A percentile compares a stretch with the other conserved stretches of the same genome.
phyloP scores from a whole-genome alignment of 2,329 filamentous ascomycete genomes.

The Fusarium fracticaudum region DNA sequence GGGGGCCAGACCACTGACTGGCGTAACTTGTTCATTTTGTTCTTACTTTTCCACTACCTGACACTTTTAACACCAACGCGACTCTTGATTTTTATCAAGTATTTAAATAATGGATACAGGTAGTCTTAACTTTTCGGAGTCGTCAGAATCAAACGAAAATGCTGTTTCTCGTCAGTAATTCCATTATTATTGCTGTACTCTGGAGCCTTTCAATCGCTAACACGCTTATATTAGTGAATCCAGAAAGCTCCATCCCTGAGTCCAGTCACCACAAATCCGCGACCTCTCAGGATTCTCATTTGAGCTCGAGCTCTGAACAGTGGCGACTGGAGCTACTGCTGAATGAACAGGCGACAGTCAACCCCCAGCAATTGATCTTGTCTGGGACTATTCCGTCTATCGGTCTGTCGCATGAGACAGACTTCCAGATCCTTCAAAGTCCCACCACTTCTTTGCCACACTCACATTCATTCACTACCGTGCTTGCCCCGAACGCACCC shows the following conservation, averaged over 20 bases:
- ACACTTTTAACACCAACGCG: neutral
- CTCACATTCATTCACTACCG: neutral
- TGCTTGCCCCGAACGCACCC: rapidly evolving
- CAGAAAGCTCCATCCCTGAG: neutral
- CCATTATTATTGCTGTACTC: neutral
- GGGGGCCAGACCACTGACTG: neutral
- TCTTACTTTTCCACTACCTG: neutral
- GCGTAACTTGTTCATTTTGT: neutral
- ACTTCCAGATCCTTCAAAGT: neutral
- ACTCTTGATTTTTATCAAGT: neutral
- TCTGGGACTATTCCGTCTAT: rapidly evolving
- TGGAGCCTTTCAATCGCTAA: neutral
- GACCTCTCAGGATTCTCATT: neutral
- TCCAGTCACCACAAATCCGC: neutral
- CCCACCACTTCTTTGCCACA: neutral
- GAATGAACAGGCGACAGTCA: neutral
- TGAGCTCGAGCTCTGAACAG: neutral
- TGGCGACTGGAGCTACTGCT: neutral
- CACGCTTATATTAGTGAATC: neutral
- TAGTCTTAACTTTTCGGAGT: neutral
- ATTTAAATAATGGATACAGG: rapidly evolving
- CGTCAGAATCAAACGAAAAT: neutral
- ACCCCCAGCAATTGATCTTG: neutral
- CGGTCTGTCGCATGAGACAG: neutral
- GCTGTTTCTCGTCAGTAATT: neutral